Base-by-base conservation (phyloP, 2,329 filamentous ascomycete species). In the Colletotrichum kahawae region DNA sequence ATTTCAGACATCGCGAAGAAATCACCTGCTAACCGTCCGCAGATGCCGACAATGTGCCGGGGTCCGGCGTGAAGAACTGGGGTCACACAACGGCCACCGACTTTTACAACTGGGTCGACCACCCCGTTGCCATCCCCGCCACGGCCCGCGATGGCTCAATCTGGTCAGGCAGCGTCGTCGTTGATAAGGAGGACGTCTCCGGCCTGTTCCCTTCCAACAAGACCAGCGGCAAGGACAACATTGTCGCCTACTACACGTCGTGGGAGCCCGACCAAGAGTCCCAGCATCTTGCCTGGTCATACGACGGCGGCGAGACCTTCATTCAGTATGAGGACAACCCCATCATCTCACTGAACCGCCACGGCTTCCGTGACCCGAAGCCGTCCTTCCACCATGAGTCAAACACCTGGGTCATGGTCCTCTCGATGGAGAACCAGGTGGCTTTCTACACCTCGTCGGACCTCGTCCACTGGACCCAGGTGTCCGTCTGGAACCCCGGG, bases 291-390 rank as follows among this genome's bases (percentile, higher is more conserved):
- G 91, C 92, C 4, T 93, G 92, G 81, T 92, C 90, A 0, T 81
- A 82, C 38, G 92, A 94, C 76, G 89, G 88, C 14, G 92, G 92
- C 9, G 92, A 90, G 79, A 90, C 88, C 0, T 93, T 93, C 77
- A 87, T 85, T 60, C 89, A 90, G 54, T 94, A 93, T 75, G 83
- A 84, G 2, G 81, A 81, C 5, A 94, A 94, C 75, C 92, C 92
- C 2, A 90, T 93, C 18, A 88, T 94, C 57, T 81, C 86, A 76
- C 88, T 88, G 79, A 85, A 85, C 72, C 86, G 88, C 21, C 85
- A 82, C 7, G 87, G 92, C 76, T 93, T 93, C 83, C 89, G 92
- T 29, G 92, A 94, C 77, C 92, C 92, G 2, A 92, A 93, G 78
- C 91, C 93, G 3, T 85, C 92, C 59, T 90, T 90, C 85, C 89